phyloP scores from a whole-genome alignment of 192 early-diverging fungal genomes.

The Umbelopsis sp. region DNA sequence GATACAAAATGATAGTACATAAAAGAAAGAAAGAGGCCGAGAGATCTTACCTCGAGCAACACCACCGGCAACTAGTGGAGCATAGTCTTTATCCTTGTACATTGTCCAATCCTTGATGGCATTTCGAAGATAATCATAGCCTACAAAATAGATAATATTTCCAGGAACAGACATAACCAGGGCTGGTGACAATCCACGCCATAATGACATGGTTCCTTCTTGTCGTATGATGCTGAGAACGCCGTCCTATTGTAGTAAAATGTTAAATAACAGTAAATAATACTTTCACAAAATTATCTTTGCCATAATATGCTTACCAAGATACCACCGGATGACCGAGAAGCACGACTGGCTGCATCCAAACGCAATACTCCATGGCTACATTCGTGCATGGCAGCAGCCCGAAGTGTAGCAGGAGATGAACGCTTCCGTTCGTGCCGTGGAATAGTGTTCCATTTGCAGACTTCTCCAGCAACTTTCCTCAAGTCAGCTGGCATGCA shows the following conservation, averaged over 20 bases:
- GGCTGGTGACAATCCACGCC: slow-evolving; percentile 87
- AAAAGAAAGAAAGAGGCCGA: not conserved
- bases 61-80: slow-evolving; percentile 64
- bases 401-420: not conserved
- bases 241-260: slow-evolving; percentile 57
- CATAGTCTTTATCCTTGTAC: slow-evolving; percentile 20
- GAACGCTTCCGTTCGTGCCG: slow-evolving; percentile 2
- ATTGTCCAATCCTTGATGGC: slow-evolving; percentile 19
- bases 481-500: slow-evolving; percentile 1
- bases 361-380: not conserved
- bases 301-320: not conserved
- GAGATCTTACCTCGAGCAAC: slow-evolving; percentile 76
- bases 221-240: slow-evolving; percentile 76
- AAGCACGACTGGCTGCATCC: not conserved
- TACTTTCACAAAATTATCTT: not conserved
- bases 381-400: slow-evolving; percentile 9
- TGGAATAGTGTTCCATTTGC: slow-evolving; percentile 10
- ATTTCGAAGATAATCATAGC: slow-evolving; percentile 88
- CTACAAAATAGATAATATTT: slow-evolving; percentile 94
- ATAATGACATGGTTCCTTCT: slow-evolving; percentile 79
- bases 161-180: slow-evolving; percentile 89
- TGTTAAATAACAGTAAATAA: not conserved
- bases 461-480: slow-evolving; percentile 1
- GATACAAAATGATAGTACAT: too few species aligned
- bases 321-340: not conserved